Conservation (phyloP, 2,329 filamentous ascomycete species). For the Exophiala sideris region DNA sequence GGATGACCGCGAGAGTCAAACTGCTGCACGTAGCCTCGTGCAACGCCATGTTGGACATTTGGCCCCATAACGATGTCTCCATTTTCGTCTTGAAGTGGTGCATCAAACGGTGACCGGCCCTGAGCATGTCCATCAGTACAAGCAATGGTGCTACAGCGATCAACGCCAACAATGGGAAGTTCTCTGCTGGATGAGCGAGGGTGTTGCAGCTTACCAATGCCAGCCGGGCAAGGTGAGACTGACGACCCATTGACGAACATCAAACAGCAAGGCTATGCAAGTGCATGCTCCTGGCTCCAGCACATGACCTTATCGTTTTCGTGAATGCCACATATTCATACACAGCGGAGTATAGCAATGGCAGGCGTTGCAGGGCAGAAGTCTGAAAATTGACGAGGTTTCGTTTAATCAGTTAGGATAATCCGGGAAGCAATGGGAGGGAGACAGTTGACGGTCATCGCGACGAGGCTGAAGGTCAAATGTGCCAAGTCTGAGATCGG, state of each 20-base stretch:
- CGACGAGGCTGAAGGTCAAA: too few relatives aligned
- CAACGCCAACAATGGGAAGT: neutral
- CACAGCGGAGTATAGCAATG: too few relatives aligned
- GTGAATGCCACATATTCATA: too few relatives aligned
- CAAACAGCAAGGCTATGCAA: neutral
- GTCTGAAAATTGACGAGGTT: too few relatives aligned
- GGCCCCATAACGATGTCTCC: conserved; percentile 25
- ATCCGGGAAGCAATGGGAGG: too few relatives aligned
- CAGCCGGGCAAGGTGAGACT: conserved; percentile 44
- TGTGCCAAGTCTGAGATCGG: too few relatives aligned
- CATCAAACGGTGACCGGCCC: conserved; percentile 27
- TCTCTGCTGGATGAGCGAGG: neutral
- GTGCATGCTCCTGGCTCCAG: neutral
- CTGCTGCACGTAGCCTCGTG: conserved; percentile 45
- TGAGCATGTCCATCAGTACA: conserved; percentile 5
- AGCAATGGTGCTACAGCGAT: neutral
- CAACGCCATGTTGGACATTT: conserved; percentile 31
- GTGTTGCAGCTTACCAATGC: conserved; percentile 40
- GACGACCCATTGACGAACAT: conserved; percentile 39
- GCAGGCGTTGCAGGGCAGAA: too few relatives aligned
- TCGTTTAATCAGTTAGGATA: too few relatives aligned
- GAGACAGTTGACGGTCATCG: too few relatives aligned
- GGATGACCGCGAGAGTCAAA: conserved; percentile 49
- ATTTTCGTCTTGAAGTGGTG: conserved; percentile 25
- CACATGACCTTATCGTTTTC: neutral